Evolutionary conservation across 495 filamentous ascomycete genomes (phyloP).

Genomic region (Articulospora tetracladia): DNA sequence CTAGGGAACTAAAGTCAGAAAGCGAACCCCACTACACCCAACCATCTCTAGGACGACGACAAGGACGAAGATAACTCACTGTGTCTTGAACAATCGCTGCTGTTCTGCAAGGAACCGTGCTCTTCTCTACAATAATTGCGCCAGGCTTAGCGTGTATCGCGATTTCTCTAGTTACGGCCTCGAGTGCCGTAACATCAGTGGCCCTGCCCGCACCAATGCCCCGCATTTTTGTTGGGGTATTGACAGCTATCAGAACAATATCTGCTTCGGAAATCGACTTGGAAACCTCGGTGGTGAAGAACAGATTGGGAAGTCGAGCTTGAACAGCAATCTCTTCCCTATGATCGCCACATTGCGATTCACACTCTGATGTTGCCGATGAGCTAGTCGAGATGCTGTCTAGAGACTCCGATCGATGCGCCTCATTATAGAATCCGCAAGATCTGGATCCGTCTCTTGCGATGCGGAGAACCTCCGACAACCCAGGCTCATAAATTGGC

Average conservation of each 20-base stretch:
- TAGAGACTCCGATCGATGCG: conserved; percentile 9
- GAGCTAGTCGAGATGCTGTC: conserved; percentile 16
- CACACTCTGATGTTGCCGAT: conserved; percentile 28
- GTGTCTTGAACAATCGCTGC: conserved; percentile 58
- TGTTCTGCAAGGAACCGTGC: conserved; percentile 77
- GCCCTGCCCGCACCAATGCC: conserved; percentile 69
- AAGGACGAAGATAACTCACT: conserved; percentile 58
- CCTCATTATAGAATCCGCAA: conserved; percentile 28
- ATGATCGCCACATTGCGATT: conserved; percentile 25
- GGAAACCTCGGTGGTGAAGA: conserved; percentile 66
- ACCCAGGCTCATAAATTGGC: conserved; percentile 74
- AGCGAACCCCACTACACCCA: neutral
- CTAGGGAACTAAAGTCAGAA: conserved; percentile 36
- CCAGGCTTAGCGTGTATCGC: conserved; percentile 61
- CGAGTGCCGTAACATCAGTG: conserved; percentile 69
- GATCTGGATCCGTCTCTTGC: conserved; percentile 56
- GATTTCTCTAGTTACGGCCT: conserved; percentile 63
- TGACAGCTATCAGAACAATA: conserved; percentile 74
- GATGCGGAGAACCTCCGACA: conserved; percentile 61
- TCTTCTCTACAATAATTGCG: conserved; percentile 80
- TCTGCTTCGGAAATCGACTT: conserved; percentile 62
- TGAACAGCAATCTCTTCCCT: conserved; percentile 32
- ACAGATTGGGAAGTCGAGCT: conserved; percentile 56
- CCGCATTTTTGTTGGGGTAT: conserved; percentile 73
- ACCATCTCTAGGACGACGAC: too few species aligned